Conservation (phyloP, 208 protist genomes). For the Acanthamoeba divionensis region DNA sequence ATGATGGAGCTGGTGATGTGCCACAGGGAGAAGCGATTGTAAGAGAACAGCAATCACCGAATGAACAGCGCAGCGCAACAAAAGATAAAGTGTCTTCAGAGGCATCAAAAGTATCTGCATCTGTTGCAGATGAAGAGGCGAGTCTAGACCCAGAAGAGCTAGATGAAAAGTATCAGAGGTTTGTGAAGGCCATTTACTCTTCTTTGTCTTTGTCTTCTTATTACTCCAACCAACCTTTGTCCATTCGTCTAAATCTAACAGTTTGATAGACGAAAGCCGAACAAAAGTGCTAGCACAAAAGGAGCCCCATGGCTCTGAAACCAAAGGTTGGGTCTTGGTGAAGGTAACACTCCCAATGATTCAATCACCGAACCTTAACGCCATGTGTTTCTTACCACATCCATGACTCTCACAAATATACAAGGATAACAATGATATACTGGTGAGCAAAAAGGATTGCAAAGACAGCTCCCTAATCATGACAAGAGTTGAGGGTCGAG, state of each 20-base stretch:
- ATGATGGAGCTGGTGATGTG: too few species aligned
- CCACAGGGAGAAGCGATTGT: too few species aligned
- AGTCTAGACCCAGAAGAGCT: too few species aligned
- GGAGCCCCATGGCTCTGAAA: conserved; percentile 36
- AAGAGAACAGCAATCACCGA: too few species aligned
- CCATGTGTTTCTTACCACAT: not conserved
- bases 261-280: not conserved
- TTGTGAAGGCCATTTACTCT: too few species aligned
- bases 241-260: not conserved
- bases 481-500: not conserved
- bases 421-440: not conserved
- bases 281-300: conserved; percentile 5
- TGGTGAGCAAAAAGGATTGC: conserved; percentile 8
- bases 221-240: too few species aligned
- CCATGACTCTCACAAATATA: not conserved
- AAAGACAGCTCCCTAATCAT: not conserved
- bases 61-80: too few species aligned
- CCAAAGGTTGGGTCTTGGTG: conserved; percentile 1
- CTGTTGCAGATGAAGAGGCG: too few species aligned
- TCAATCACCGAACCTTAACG: not conserved
- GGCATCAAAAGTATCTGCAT: too few species aligned
- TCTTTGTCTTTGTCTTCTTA: too few species aligned
- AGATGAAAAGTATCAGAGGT: too few species aligned
- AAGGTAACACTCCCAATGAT: not conserved
- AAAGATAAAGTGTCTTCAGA: too few species aligned